Conservation (phyloP, 2,329 filamentous ascomycete genomes). For the Phaeosphaeria sp. region DNA sequence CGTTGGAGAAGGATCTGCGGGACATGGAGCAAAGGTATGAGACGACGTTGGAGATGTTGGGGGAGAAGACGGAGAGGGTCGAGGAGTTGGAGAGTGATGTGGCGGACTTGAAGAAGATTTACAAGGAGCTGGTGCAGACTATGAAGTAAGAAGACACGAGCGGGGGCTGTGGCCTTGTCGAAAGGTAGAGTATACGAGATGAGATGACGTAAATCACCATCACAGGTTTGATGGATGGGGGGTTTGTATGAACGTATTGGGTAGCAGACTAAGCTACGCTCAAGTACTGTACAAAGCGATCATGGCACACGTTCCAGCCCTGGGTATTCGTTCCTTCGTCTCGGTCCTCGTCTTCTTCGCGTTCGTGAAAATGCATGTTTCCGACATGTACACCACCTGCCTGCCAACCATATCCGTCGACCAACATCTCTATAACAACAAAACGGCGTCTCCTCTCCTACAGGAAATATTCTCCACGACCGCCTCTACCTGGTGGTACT, state of each 20-base stretch:
- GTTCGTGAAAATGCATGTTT: slow-evolving; percentile 12
- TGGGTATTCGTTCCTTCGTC: slow-evolving; percentile 28
- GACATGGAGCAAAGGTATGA: slow-evolving; percentile 81
- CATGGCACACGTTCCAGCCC: slow-evolving; percentile 10
- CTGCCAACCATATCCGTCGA: background rate
- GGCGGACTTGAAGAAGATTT: slow-evolving; percentile 93
- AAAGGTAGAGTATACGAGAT: background rate
- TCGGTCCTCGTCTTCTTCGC: background rate
- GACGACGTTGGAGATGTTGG: slow-evolving; percentile 90
- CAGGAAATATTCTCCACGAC: slow-evolving; percentile 60
- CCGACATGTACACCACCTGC: slow-evolving; percentile 14
- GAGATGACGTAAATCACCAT: background rate
- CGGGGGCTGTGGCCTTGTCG: too few species aligned
- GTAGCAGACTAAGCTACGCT: background rate
- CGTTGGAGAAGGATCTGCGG: slow-evolving; percentile 71
- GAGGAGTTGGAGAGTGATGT: slow-evolving; percentile 91
- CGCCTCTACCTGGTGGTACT: slow-evolving; percentile 69
- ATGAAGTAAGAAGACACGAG: slow-evolving; percentile 69
- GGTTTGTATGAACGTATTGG: background rate
- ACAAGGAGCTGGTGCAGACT: slow-evolving; percentile 87
- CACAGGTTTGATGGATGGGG: too few species aligned
- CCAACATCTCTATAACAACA: background rate
- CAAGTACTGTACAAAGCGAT: slow-evolving; percentile 12
- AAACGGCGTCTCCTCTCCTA: slow-evolving; percentile 29
- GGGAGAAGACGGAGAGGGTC: slow-evolving; percentile 94